Evolutionary conservation across 1,139 yeast genomes (phyloP).

Genomic region (Pichia sp.): DNA sequence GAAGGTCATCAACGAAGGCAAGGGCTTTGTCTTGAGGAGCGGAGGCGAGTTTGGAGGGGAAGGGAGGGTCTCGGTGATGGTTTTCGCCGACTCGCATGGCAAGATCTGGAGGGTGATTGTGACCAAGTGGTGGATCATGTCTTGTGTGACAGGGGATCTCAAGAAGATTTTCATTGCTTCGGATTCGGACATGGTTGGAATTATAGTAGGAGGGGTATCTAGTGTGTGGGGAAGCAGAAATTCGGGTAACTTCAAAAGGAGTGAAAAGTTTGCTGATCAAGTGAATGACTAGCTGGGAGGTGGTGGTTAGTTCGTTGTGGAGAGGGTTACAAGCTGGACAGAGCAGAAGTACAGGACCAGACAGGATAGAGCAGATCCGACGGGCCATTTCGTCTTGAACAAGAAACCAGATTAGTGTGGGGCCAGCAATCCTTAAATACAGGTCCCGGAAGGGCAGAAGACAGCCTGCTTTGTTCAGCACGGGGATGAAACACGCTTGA

Average conservation of each 20-base stretch:
- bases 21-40: slow-evolving; percentile 35
- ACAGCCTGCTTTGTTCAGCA: background rate
- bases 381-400: background rate
- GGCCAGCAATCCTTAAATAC: background rate
- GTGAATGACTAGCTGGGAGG: background rate
- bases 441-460: background rate
- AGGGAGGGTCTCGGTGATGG: slow-evolving; percentile 31
- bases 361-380: background rate
- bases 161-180: slow-evolving; percentile 55
- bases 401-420: background rate
- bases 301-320: too few species aligned
- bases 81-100: slow-evolving; percentile 45
- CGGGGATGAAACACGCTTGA: background rate
- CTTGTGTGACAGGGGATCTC: slow-evolving; percentile 57
- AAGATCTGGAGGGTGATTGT: slow-evolving; percentile 59
- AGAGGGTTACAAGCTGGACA: too few species aligned
- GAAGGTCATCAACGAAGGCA: slow-evolving; percentile 73
- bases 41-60: slow-evolving; percentile 36
- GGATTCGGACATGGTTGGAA: slow-evolving; percentile 38
- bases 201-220: background rate
- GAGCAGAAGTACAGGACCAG: too few species aligned
- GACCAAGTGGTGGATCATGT: slow-evolving; percentile 62
- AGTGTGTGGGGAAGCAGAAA: background rate
- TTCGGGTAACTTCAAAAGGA: background rate
- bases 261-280: background rate